Evolutionary conservation across 2,329 filamentous ascomycete species (phyloP).

Genomic region (Chaetomium olivaceum): DNA sequence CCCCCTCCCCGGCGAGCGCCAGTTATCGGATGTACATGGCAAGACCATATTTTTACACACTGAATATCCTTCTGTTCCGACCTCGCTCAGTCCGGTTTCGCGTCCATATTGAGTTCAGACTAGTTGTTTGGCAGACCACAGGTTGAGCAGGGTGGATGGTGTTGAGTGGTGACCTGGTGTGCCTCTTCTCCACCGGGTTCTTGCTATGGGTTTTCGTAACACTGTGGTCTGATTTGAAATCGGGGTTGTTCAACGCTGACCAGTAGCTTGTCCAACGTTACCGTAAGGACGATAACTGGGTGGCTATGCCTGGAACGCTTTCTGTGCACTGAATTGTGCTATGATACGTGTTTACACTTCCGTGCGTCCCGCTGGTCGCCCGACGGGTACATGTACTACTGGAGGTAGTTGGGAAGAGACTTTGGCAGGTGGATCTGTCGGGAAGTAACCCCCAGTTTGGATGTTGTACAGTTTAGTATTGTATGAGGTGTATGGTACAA

Average conservation of each 20-base stretch:
- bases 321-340: not conserved
- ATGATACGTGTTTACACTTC: not conserved
- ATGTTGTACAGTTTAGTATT: not conserved
- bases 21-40: not conserved
- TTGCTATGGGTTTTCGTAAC: not conserved
- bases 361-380: not conserved
- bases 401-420: not conserved
- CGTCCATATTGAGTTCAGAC: not conserved
- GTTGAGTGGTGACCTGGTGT: not conserved
- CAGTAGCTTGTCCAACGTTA: not conserved
- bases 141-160: not conserved
- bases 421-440: not conserved
- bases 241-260: not conserved
- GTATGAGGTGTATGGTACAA: conserved; percentile 6
- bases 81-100: not conserved
- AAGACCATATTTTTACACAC: not conserved
- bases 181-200: not conserved
- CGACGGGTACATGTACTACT: not conserved
- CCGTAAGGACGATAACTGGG: not conserved
- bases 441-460: not conserved
- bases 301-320: not conserved
- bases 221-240: not conserved
- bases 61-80: not conserved
- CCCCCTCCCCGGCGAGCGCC: not conserved
- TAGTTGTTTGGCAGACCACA: not conserved